phyloP scores from a whole-genome alignment of 2,329 filamentous ascomycete genomes.

The Rugonectria rugulosa region DNA sequence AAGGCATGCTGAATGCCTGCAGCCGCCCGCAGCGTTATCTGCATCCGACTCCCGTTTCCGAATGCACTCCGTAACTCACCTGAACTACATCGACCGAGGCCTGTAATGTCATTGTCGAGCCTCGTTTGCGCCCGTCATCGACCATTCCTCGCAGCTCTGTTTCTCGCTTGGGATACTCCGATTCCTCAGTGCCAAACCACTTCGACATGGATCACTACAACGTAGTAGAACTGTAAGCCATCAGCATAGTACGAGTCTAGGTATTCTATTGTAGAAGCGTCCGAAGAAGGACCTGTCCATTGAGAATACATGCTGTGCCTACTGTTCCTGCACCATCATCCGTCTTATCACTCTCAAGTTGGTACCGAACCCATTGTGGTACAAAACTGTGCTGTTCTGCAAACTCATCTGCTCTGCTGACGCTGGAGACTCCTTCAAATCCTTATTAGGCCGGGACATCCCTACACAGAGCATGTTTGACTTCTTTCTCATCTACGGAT shows the following conservation, averaged over 20 bases:
- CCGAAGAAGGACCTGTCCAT: conserved; percentile 23
- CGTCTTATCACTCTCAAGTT: no score
- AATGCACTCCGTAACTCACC: neutral
- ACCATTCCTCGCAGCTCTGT: neutral
- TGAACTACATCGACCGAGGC: no score
- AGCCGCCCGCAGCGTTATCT: no score
- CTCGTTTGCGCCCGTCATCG: neutral
- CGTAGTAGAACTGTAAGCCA: no score
- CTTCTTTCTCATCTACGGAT: neutral
- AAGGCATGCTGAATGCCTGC: no score
- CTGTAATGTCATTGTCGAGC: no score
- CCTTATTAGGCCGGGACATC: conserved; percentile 8
- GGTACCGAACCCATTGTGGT: conserved; percentile 4
- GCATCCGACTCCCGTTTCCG: no score
- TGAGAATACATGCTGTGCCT: no score
- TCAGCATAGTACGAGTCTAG: no score
- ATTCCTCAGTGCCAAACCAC: neutral
- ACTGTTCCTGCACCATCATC: conserved; percentile 1
- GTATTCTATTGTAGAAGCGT: conserved; percentile 16
- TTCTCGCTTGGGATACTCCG: conserved; percentile 11
- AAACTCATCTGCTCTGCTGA: neutral
- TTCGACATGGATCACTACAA: no score
- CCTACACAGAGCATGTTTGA: neutral
- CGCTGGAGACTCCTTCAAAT: no score
- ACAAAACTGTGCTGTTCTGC: conserved; percentile 7